phyloP scores from a whole-genome alignment of 345 rosid species.

The Jatropha curcas region DNA sequence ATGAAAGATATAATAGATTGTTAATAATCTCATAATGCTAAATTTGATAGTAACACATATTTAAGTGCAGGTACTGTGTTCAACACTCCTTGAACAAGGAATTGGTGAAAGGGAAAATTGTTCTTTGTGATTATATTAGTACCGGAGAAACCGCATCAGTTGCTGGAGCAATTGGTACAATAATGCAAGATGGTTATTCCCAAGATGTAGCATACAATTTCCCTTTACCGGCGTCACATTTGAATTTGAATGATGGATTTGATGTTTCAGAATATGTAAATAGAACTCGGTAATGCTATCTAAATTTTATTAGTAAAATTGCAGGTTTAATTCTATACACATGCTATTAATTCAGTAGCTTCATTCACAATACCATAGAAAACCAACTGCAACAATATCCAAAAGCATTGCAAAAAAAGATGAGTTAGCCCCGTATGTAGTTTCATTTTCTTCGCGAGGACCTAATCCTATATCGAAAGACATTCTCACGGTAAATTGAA shows the following conservation, averaged over 20 bases:
- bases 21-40: too few relatives aligned
- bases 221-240: neutral
- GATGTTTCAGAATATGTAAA: neutral
- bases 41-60: too few relatives aligned
- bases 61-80: conserved; percentile 16
- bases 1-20: neutral
- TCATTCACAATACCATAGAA: too few relatives aligned
- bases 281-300: neutral
- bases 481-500: conserved; percentile 32
- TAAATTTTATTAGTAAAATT: neutral
- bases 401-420: conserved; percentile 21
- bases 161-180: too few relatives aligned
- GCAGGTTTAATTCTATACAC: neutral
- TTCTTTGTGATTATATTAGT: neutral
- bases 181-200: too few relatives aligned
- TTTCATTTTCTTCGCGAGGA: conserved; percentile 36
- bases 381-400: conserved; percentile 35
- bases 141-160: too few relatives aligned
- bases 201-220: neutral
- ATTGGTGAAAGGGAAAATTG: conserved; percentile 39
- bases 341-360: neutral
- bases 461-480: conserved; percentile 33
- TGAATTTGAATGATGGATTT: neutral
- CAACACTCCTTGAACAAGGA: neutral
- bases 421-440: conserved; percentile 24